A percentile compares a stretch with the other conserved stretches of the same genome.
phyloP scores from a whole-genome alignment of 768 basidiomycete species.

The Russula compacta region DNA sequence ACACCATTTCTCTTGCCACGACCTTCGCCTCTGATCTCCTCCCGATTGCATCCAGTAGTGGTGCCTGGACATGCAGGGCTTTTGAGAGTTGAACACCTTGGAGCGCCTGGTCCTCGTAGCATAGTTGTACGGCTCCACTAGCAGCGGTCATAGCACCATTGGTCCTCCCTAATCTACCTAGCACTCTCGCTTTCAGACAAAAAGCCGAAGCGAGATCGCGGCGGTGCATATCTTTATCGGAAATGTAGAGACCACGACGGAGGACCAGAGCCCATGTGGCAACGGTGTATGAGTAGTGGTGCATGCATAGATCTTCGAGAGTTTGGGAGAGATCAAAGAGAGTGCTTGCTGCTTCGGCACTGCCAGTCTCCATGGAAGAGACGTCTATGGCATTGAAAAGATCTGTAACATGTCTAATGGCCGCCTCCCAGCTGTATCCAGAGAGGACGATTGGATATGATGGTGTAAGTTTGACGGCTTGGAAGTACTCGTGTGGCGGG shows the following conservation, averaged over 20 bases:
- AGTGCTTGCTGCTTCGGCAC: conserved; percentile 1
- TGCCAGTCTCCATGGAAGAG: neutral
- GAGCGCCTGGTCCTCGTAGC: conserved; percentile 8
- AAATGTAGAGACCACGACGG: conserved; percentile 4
- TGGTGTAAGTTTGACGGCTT: neutral
- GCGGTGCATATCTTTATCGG: conserved; percentile 12
- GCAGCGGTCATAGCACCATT: neutral
- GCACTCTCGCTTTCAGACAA: conserved; percentile 5
- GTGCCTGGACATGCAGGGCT: conserved; percentile 3
- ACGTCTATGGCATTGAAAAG: conserved; percentile 4
- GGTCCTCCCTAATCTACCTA: conserved; percentile 5
- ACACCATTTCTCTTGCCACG: conserved; percentile 5
- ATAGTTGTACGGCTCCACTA: conserved; percentile 2
- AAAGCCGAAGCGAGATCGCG: conserved; percentile 4
- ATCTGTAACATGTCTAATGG: conserved; percentile 2
- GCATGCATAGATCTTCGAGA: conserved; percentile 13
- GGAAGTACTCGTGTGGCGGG: conserved; percentile 9
- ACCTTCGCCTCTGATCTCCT: conserved; percentile 6
- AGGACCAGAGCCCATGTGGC: conserved; percentile 7
- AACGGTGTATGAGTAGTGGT: conserved; percentile 2
- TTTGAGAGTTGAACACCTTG: conserved; percentile 14
- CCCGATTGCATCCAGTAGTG: neutral
- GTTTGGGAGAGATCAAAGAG: conserved; percentile 12
- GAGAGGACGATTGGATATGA: conserved; percentile 11
- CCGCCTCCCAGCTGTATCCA: conserved; percentile 8